Percentiles rank a stretch among this genome's conserved stretches.
Conservation (phyloP, 2,329 filamentous ascomycete species). For the Tolypocladium inflatum region DNA sequence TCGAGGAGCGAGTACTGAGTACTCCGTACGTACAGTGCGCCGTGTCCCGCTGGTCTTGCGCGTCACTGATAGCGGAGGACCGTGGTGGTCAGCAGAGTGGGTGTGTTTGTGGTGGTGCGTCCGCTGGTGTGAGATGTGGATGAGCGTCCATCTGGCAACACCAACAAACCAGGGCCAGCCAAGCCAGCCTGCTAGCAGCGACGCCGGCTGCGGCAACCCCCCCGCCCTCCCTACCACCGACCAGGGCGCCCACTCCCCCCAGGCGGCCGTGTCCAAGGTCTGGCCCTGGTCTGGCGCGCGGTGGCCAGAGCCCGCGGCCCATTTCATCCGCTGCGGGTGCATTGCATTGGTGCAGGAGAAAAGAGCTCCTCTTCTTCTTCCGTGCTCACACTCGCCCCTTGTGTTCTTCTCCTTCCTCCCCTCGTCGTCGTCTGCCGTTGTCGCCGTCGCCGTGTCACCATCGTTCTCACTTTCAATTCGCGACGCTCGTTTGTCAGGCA, state of each 20-base stretch:
- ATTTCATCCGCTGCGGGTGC: conserved; percentile 1
- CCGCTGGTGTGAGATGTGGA: too few relatives aligned
- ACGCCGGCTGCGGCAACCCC: neutral
- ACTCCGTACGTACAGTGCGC: neutral
- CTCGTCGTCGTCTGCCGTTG: conserved; percentile 13
- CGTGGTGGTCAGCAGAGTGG: neutral
- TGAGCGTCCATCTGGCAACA: neutral
- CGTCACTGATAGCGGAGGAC: neutral
- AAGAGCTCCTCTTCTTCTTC: neutral
- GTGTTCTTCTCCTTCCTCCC: conserved; percentile 15
- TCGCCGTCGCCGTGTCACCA: conserved; percentile 15
- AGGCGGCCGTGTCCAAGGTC: neutral
- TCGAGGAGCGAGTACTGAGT: too few relatives aligned
- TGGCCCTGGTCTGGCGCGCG: neutral
- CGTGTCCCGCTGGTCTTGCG: neutral
- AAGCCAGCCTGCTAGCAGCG: neutral
- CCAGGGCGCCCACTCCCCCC: neutral
- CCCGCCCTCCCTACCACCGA: neutral
- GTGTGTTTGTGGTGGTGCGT: neutral
- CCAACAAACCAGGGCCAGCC: neutral
- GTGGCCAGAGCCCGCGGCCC: neutral
- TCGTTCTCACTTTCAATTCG: conserved; percentile 22
- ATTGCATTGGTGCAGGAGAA: conserved; percentile 3
- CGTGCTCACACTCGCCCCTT: conserved; percentile 8
- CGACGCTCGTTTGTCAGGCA: conserved; percentile 27